Percentiles rank a stretch among this genome's conserved stretches.
Conservation (phyloP, 2,329 filamentous ascomycete species). For the Fusarium globosum region DNA sequence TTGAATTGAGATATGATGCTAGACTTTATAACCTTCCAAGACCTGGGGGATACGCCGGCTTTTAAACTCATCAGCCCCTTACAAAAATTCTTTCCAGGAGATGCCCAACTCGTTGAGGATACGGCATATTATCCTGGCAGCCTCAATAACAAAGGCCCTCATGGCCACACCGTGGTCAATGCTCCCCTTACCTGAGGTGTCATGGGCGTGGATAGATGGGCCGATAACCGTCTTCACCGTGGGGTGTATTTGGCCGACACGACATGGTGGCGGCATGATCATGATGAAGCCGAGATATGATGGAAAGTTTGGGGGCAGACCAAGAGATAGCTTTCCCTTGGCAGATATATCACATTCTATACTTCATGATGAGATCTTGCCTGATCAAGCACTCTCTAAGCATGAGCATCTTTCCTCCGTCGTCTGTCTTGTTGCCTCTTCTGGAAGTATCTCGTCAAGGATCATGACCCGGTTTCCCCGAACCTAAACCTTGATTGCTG, state of each 20-base stretch:
- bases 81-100: constrained; percentile 26
- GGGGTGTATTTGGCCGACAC: constrained; percentile 40
- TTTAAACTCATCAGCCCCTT: constrained; percentile 25
- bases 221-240: constrained; percentile 41
- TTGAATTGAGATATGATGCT: constrained; percentile 5
- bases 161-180: constrained; percentile 45
- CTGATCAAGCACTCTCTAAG: background rate
- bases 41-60: constrained; percentile 16
- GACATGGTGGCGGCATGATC: constrained; percentile 39
- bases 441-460: constrained; percentile 10
- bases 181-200: constrained; percentile 33
- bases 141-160: constrained; percentile 39
- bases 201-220: constrained; percentile 45
- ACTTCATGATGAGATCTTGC: constrained; percentile 13
- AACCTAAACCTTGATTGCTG: constrained; percentile 17
- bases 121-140: constrained; percentile 32
- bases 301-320: constrained; percentile 7
- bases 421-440: constrained; percentile 22
- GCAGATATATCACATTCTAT: background rate
- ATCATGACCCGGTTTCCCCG: constrained; percentile 25
- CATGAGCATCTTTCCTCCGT: background rate
- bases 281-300: constrained; percentile 17
- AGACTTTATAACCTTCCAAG: background rate
- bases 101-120: constrained; percentile 25
- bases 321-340: constrained; percentile 5